These are phyloP conservation scores for Scutellaria baicalensis DNA, from an alignment of 257 asterid species.

Conservation along the genomic window DNA sequence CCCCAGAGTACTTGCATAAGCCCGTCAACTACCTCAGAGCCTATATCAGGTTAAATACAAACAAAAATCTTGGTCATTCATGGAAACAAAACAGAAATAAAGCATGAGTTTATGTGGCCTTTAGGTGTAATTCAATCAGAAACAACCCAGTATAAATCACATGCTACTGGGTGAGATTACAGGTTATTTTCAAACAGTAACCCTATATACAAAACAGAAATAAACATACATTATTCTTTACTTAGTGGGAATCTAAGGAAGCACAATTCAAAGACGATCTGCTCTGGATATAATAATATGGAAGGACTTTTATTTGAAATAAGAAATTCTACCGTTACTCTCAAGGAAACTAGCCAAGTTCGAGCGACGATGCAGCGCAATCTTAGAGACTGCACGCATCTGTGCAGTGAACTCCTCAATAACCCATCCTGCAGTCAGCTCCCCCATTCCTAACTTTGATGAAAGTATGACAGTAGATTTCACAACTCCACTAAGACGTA, in stretches of 20 bases:
- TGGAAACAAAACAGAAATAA: neutral
- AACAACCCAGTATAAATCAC: neutral
- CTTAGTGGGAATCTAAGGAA: neutral
- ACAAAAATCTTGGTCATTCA: neutral
- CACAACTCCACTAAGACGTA: conserved; percentile 94
- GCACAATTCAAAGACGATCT: conserved; percentile 1
- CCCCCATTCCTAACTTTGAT: conserved; percentile 79
- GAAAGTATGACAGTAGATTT: conserved; percentile 70
- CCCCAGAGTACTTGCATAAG: conserved; percentile 99
- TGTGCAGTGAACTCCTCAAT: conserved; percentile 88
- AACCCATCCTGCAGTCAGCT: conserved; percentile 78
- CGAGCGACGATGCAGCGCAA: conserved; percentile 84
- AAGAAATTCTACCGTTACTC: conserved; percentile 49
- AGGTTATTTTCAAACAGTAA: neutral
- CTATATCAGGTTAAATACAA: conserved; percentile 36
- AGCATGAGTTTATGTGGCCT: neutral
- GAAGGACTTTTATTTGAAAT: neutral
- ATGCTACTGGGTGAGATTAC: neutral
- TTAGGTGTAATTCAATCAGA: neutral
- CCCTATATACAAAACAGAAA: neutral
- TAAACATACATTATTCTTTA: neutral
- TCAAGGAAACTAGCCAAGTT: conserved; percentile 87
- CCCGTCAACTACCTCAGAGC: conserved; percentile 88
- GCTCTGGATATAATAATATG: neutral
- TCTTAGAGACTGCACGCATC: conserved; percentile 97